Evolutionary conservation across 768 basidiomycete species (phyloP).

Genomic region (Coprinopsis marcescibilis): DNA sequence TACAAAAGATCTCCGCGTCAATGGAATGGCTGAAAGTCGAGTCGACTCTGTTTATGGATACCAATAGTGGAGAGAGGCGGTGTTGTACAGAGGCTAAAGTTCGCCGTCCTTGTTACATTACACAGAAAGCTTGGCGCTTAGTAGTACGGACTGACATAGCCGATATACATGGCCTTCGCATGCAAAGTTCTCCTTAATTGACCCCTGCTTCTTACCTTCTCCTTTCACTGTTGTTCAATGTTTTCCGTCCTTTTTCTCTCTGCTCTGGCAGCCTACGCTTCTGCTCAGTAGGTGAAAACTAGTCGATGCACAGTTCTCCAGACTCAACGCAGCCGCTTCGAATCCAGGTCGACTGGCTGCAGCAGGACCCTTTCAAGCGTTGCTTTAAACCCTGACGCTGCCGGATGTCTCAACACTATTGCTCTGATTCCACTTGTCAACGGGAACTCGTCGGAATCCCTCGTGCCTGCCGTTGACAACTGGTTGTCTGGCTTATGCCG

Average conservation of each 20-base stretch:
- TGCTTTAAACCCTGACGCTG: conserved; percentile 36
- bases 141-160: too few relatives aligned
- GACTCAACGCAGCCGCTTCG: conserved; percentile 10
- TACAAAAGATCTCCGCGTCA: too few relatives aligned
- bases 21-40: too few relatives aligned
- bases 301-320: background rate
- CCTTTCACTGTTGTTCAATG: conserved; percentile 11
- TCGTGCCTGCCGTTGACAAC: conserved; percentile 44
- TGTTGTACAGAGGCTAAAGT: background rate
- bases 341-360: conserved; percentile 44
- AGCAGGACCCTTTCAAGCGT: conserved; percentile 38
- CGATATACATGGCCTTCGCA: too few relatives aligned
- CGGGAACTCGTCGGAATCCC: conserved; percentile 27
- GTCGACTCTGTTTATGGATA: too few relatives aligned
- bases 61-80: conserved; percentile 17
- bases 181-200: background rate
- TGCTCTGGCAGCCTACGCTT: conserved; percentile 27
- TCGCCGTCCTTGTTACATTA: too few relatives aligned
- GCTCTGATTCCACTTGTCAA: conserved; percentile 37
- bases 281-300: conserved; percentile 40
- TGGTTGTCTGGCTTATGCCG: conserved; percentile 60
- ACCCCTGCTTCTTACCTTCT: conserved; percentile 12
- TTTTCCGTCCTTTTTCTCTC: conserved; percentile 23
- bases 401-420: conserved; percentile 42
- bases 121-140: background rate